Evolutionary conservation across 2,329 filamentous ascomycete species (phyloP).

Genomic region (Alternaria rosae): DNA sequence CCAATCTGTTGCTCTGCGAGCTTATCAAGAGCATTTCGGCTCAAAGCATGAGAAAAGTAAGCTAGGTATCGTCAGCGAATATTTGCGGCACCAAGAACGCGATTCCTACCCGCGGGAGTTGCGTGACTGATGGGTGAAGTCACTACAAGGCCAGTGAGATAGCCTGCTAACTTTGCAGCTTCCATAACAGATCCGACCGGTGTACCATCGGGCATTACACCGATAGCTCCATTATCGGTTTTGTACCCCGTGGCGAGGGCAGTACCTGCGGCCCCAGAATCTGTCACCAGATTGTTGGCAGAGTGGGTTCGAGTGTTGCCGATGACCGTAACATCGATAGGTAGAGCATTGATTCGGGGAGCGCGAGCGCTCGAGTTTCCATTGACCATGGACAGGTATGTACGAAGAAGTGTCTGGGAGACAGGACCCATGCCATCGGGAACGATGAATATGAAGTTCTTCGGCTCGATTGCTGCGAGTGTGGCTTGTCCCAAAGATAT

Average conservation of each 20-base stretch:
- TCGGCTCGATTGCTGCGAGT: constrained; percentile 6
- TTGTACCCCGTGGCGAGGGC: constrained; percentile 53
- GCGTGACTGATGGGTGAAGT: constrained; percentile 50
- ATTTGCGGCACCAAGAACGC: neutral
- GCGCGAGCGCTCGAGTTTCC: constrained; percentile 26
- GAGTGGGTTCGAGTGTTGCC: constrained; percentile 32
- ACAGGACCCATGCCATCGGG: constrained; percentile 35
- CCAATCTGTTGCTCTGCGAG: constrained; percentile 53
- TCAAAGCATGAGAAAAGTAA: constrained; percentile 46
- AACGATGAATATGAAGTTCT: constrained; percentile 35
- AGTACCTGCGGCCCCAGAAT: constrained; percentile 53
- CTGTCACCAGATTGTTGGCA: constrained; percentile 50
- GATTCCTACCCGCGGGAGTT: constrained; percentile 19
- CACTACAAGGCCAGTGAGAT: constrained; percentile 54
- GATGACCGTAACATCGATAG: constrained; percentile 30
- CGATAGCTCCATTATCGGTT: constrained; percentile 50
- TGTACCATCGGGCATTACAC: constrained; percentile 41
- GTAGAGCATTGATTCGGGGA: constrained; percentile 26
- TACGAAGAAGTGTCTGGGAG: constrained; percentile 33
- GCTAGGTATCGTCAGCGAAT: neutral
- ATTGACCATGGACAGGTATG: constrained; percentile 28
- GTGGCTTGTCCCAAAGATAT: constrained; percentile 1
- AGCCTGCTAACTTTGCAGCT: constrained; percentile 51
- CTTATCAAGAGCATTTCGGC: constrained; percentile 46
- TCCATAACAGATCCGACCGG: constrained; percentile 53